Evolutionary conservation across 179 eudicot species (phyloP).

Genomic region (Beta lomatogona): DNA sequence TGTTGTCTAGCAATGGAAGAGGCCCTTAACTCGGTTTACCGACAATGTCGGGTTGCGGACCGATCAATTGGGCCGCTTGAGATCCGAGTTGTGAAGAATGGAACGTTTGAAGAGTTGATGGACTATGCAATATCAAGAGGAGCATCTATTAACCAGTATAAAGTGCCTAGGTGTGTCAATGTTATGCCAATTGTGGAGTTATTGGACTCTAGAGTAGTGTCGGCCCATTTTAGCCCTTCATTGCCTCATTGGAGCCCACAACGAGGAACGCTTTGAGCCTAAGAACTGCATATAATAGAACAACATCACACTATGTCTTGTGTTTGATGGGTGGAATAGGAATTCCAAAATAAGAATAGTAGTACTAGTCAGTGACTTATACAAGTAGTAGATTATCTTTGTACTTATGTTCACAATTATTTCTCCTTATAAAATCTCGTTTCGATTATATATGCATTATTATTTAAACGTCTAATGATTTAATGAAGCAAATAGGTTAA

Average conservation of each 20-base stretch:
- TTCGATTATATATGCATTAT: no score
- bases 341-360: background rate
- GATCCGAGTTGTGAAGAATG: slow-evolving; percentile 61
- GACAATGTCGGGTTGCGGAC: slow-evolving; percentile 67
- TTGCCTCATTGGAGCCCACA: slow-evolving; percentile 62
- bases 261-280: background rate
- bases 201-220: slow-evolving; percentile 62
- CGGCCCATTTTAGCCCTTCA: slow-evolving; percentile 61
- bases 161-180: slow-evolving; percentile 75
- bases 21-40: slow-evolving; percentile 65
- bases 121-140: slow-evolving; percentile 80
- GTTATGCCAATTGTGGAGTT: slow-evolving; percentile 63
- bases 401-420: background rate
- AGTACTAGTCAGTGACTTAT: no score
- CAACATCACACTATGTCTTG: background rate
- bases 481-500: no score
- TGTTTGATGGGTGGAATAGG: background rate
- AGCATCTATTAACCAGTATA: slow-evolving; percentile 74
- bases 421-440: no score
- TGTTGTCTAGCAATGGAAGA: slow-evolving; percentile 79
- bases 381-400: background rate
- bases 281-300: no score
- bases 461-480: no score
- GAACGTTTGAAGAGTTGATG: slow-evolving; percentile 86
- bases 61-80: slow-evolving; percentile 77